Percentiles rank a stretch among this genome's conserved stretches.
Conservation (phyloP, 305 asterid species). For the Petunia hybrid region DNA sequence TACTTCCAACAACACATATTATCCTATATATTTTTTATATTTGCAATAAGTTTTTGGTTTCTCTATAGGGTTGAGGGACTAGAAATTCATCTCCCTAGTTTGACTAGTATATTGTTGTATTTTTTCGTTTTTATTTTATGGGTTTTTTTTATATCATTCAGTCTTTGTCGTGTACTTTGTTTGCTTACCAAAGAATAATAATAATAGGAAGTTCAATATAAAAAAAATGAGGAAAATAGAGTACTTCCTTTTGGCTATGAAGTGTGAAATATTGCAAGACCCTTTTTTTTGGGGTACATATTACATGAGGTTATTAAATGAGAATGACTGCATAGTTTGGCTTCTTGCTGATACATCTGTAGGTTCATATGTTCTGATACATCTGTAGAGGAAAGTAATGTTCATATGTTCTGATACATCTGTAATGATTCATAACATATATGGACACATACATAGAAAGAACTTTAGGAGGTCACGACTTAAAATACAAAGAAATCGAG, state of each 20-base stretch:
- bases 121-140: not conserved
- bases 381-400: not conserved
- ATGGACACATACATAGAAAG: not conserved
- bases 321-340: not conserved
- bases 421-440: not conserved
- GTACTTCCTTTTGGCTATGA: not conserved
- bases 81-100: constrained; percentile 14
- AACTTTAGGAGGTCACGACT: not conserved
- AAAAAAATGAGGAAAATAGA: not conserved
- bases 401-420: no score
- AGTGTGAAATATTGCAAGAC: not conserved
- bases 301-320: not conserved
- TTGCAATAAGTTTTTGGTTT: constrained; percentile 9
- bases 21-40: not conserved
- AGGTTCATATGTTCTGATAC: not conserved
- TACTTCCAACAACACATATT: not conserved
- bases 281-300: not conserved
- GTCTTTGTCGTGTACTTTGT: not conserved
- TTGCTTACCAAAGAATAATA: not conserved
- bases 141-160: not conserved
- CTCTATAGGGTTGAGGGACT: not conserved
- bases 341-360: not conserved
- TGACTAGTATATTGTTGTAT: constrained; percentile 22
- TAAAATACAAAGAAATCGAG: not conserved
- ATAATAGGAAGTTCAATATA: not conserved